Base-by-base conservation (phyloP, 179 eudicot genomes). In the Camellia oleifera region DNA sequence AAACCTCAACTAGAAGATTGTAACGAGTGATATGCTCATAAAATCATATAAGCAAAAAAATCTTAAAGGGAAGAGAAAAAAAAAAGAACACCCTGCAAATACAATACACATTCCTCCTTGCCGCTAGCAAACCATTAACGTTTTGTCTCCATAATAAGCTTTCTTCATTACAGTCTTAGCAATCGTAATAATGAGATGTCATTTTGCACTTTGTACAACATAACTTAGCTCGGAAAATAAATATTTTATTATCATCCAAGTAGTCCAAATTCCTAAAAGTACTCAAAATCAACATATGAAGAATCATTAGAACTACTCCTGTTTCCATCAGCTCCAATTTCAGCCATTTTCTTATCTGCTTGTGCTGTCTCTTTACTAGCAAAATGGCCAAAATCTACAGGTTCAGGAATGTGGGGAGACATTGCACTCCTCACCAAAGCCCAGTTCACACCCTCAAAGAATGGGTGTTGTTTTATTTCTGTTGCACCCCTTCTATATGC, bases 401-500 rank as follows among this genome's bases (percentile, higher is more conserved):
- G 88, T 18, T 88, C 90, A 4, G 95, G 95, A 9, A 90, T 58
- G 76, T 86, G 80, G 71, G 92, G 93, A 69, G 93, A 90, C n/a
- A 80, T 52, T 5, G 88, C 93, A 64, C 93, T 82, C 79, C 95
- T 90, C 44, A 91, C 92, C 52, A 91, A 84, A 56, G 95, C 95
- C 93, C 95, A 91, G 60, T 91, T 91, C 61, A 87, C 87, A 2
- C 94, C 92, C 79, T 89, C 92, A 11, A 91, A 89, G 53, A 91
- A 88, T 0, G 92, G 91, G 70, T 91, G 91, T 74, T 91, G 92
- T 77, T 91, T 91, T 57, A 91, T 88, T 69, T 91, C 93, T 53
- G 95, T 90, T 7, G 95, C 95, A 42, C 95, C 96, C 67, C 96
- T 82, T 74, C 84, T 92, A 60, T 89, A 92, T 1, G 96, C 96